Evolutionary conservation across 2,329 filamentous ascomycete genomes (phyloP).

Genomic region (Nemania serpens): DNA sequence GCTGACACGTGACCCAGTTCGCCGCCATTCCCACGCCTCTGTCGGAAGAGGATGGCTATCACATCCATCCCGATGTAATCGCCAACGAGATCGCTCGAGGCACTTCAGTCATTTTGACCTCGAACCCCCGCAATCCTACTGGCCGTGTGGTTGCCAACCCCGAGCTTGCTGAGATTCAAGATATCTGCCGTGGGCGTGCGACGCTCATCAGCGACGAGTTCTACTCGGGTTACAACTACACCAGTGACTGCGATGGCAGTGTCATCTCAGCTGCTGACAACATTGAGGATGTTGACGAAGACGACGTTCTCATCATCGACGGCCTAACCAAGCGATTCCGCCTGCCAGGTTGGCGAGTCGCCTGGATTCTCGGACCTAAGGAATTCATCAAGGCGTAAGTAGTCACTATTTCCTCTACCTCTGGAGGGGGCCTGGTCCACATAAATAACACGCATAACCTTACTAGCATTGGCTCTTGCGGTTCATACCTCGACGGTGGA

Average conservation of each 20-base stretch:
- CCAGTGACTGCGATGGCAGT: conserved; percentile 83
- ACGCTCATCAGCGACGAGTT: conserved; percentile 97
- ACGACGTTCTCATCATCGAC: conserved; percentile 93
- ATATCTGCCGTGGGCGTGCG: conserved; percentile 86
- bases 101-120: conserved; percentile 87
- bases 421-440: background rate
- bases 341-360: conserved; percentile 93
- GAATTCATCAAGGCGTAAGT: conserved; percentile 86
- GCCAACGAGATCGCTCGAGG: conserved; percentile 87
- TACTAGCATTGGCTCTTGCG: conserved; percentile 77
- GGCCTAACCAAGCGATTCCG: conserved; percentile 96
- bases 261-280: conserved; percentile 91
- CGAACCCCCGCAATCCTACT: conserved; percentile 93
- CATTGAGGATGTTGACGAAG: conserved; percentile 84
- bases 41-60: conserved; percentile 83
- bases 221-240: conserved; percentile 97
- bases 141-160: conserved; percentile 85
- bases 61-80: conserved; percentile 92
- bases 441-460: background rate
- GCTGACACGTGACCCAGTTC: conserved; percentile 57
- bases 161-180: conserved; percentile 87
- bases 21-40: conserved; percentile 86
- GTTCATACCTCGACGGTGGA: conserved; percentile 91
- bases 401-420: background rate
- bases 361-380: conserved; percentile 95